phyloP scores from a whole-genome alignment of 176 grass and related monocot genomes.

The Eremochloa ophiuroides region DNA sequence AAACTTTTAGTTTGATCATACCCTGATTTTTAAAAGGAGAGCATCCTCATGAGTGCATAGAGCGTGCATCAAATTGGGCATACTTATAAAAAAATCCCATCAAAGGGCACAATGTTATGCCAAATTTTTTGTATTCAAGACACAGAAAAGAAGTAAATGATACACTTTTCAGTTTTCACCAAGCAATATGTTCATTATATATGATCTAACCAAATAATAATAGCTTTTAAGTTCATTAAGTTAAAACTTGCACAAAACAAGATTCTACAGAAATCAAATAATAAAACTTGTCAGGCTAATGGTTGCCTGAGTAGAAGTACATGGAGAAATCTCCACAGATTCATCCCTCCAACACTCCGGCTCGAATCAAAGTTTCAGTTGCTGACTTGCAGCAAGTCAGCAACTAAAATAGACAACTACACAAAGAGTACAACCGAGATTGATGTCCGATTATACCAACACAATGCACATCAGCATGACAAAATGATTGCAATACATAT shows the following conservation, averaged over 20 bases:
- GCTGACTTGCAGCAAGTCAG: not conserved
- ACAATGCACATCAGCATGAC: not conserved
- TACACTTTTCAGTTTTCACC: not conserved
- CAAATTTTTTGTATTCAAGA: not conserved
- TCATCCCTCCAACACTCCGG: not conserved
- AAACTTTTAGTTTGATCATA: conserved; percentile 2
- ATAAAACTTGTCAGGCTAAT: not conserved
- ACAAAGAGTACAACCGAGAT: not conserved
- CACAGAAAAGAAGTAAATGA: not conserved
- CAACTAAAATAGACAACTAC: not conserved
- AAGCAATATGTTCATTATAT: not conserved
- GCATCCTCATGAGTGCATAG: not conserved
- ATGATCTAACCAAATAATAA: not conserved
- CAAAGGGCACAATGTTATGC: not conserved
- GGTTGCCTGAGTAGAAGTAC: not conserved
- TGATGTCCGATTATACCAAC: not conserved
- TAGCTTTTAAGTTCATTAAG: not conserved
- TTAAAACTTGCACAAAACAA: not conserved
- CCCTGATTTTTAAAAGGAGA: not conserved
- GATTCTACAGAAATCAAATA: not conserved
- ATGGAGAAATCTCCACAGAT: not conserved
- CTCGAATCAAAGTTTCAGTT: conserved; percentile 10
- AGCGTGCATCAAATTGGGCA: not conserved
- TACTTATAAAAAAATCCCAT: not conserved
- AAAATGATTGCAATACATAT: not conserved